Evolutionary conservation across 805 yeast genomes (phyloP).

Genomic region (Candida patagonica): DNA sequence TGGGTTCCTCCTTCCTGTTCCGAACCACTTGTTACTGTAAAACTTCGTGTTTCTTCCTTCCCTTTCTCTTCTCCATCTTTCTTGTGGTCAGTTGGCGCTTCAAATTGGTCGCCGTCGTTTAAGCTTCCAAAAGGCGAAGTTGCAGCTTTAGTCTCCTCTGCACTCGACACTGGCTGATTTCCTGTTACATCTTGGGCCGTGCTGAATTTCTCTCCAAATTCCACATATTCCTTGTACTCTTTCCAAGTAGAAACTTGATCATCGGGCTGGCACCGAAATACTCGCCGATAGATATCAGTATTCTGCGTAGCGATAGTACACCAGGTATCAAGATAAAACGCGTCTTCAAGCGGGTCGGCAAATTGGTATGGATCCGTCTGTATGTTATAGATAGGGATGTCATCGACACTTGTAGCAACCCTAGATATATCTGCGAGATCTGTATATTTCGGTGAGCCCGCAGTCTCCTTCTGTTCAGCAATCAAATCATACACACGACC

Average conservation of each 20-base stretch:
- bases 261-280: constrained; percentile 94
- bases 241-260: constrained; percentile 84
- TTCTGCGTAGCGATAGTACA: constrained; percentile 72
- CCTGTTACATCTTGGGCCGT: constrained; percentile 30
- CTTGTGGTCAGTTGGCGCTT: neutral
- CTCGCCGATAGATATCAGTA: constrained; percentile 68
- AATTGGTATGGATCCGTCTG: constrained; percentile 77
- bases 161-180: constrained; percentile 11
- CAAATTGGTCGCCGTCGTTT: no score
- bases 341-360: constrained; percentile 76
- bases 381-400: constrained; percentile 23
- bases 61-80: neutral
- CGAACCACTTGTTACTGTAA: neutral
- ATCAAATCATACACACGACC: neutral
- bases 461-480: neutral
- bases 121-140: constrained; percentile 13
- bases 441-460: neutral
- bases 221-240: constrained; percentile 65
- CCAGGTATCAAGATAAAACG: constrained; percentile 83
- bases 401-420: neutral
- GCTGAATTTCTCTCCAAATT: constrained; percentile 28
- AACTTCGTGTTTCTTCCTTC: neutral
- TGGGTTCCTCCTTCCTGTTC: neutral
- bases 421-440: neutral
- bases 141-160: constrained; percentile 12